Percentiles rank a stretch among this genome's conserved stretches.
These are phyloP conservation scores for Pholiota conissans DNA, from an alignment of 768 basidiomycete genomes.

Conservation along the genomic window DNA sequence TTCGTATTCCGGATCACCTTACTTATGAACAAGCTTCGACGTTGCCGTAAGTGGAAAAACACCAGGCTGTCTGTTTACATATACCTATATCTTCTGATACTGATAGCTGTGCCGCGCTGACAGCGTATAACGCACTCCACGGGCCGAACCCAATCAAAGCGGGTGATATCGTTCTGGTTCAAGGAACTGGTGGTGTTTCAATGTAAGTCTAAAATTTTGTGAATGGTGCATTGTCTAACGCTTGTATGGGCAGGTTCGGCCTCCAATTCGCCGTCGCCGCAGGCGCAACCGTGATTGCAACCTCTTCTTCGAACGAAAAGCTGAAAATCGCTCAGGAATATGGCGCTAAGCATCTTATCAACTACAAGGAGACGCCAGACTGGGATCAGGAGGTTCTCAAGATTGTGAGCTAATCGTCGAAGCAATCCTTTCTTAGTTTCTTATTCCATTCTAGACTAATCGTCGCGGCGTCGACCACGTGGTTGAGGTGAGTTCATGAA, in stretches of 20 bases:
- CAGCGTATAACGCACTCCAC: conserved; percentile 60
- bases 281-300: conserved; percentile 64
- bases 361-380: conserved; percentile 56
- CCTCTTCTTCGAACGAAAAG: conserved; percentile 68
- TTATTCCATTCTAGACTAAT: conserved; percentile 28
- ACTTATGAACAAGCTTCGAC: conserved; percentile 66
- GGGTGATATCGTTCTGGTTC: conserved; percentile 58
- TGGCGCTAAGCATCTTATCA: conserved; percentile 59
- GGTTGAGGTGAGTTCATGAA: conserved; percentile 29
- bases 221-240: not conserved
- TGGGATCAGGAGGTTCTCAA: conserved; percentile 57
- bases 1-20: conserved; percentile 54
- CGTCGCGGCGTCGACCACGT: conserved; percentile 39
- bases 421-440: not conserved
- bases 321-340: conserved; percentile 50
- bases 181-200: conserved; percentile 60
- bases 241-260: conserved; percentile 39
- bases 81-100: not conserved
- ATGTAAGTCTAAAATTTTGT: conserved; percentile 31
- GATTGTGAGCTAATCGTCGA: conserved; percentile 33
- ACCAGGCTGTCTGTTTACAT: not conserved
- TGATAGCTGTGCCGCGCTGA: conserved; percentile 53
- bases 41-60: conserved; percentile 42
- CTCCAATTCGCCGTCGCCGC: conserved; percentile 61
- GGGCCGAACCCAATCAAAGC: conserved; percentile 51